phyloP scores from a whole-genome alignment of 2,329 filamentous ascomycete genomes.

The Lasiodiplodia citricola region DNA sequence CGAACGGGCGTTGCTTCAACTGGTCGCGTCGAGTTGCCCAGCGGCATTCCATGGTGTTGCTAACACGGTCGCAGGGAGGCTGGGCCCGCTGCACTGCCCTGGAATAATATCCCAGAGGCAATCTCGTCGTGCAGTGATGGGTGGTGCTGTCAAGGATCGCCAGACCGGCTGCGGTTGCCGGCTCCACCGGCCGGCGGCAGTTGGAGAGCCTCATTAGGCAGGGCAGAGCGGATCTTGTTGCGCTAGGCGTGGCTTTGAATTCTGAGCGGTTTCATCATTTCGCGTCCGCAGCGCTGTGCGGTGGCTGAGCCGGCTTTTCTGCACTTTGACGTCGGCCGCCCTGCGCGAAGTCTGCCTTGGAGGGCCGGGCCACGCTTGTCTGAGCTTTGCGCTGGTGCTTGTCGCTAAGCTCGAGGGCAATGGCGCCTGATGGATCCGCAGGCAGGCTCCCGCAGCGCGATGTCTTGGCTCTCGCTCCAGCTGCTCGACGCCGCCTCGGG shows the following conservation, averaged over 20 bases:
- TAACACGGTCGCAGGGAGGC: neutral
- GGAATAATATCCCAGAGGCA: constrained; percentile 2
- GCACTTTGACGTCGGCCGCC: neutral
- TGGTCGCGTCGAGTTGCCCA: neutral
- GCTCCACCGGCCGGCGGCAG: constrained; percentile 3
- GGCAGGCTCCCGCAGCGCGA: constrained; percentile 15
- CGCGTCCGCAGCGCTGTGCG: constrained; percentile 16
- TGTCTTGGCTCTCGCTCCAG: constrained; percentile 2
- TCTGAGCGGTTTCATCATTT: constrained; percentile 19
- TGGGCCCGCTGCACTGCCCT: neutral
- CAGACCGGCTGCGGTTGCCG: constrained; percentile 19
- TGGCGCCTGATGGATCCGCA: constrained; percentile 14
- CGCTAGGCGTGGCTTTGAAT: constrained; percentile 23
- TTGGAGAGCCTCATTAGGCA: constrained; percentile 22
- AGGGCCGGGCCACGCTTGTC: neutral
- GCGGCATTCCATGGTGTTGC: neutral
- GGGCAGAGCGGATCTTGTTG: constrained; percentile 3
- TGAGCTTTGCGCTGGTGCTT: constrained; percentile 11
- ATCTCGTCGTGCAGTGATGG: constrained; percentile 4
- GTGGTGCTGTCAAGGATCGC: neutral
- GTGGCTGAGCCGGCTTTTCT: neutral
- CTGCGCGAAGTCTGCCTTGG: constrained; percentile 8
- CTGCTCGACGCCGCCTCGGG: constrained; percentile 7
- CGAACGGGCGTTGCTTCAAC: neutral
- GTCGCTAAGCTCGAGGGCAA: neutral